Percentiles rank a stretch among this genome's conserved stretches.
Evolutionary conservation across 768 basidiomycete species (phyloP).

Genomic region (Lentinus tigrinus): DNA sequence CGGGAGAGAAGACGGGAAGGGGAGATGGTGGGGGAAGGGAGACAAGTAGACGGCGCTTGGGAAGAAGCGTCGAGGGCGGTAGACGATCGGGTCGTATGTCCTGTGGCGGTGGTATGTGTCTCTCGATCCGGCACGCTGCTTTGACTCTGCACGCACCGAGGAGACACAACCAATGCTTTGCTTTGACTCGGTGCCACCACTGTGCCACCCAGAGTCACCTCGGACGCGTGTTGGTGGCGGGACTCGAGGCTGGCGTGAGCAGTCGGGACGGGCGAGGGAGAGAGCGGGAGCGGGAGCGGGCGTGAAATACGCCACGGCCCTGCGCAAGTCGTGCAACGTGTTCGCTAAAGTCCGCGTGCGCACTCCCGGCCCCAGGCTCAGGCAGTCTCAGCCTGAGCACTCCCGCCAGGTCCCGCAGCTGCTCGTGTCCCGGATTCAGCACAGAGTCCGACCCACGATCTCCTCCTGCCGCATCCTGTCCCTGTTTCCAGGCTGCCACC

Average conservation of each 20-base stretch:
- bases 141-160: neutral
- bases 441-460: no score
- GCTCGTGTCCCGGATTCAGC: no score
- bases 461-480: neutral
- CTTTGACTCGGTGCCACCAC: no score
- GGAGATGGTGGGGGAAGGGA: conserved; percentile 25
- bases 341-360: conserved; percentile 11
- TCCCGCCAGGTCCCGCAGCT: neutral
- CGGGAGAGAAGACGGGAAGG: conserved; percentile 21
- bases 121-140: neutral
- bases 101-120: conserved; percentile 15
- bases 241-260: neutral
- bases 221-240: neutral
- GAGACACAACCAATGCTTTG: neutral
- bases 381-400: no score
- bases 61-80: conserved; percentile 13
- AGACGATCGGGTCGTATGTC: conserved; percentile 9
- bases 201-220: no score
- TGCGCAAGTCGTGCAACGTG: conserved; percentile 16
- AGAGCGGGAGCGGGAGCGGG: neutral
- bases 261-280: neutral
- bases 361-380: neutral
- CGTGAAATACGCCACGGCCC: conserved; percentile 5
- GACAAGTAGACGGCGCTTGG: conserved; percentile 21
- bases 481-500: neutral